phyloP scores from a whole-genome alignment of 2,329 filamentous ascomycete species.

The Fusarium chaquense region DNA sequence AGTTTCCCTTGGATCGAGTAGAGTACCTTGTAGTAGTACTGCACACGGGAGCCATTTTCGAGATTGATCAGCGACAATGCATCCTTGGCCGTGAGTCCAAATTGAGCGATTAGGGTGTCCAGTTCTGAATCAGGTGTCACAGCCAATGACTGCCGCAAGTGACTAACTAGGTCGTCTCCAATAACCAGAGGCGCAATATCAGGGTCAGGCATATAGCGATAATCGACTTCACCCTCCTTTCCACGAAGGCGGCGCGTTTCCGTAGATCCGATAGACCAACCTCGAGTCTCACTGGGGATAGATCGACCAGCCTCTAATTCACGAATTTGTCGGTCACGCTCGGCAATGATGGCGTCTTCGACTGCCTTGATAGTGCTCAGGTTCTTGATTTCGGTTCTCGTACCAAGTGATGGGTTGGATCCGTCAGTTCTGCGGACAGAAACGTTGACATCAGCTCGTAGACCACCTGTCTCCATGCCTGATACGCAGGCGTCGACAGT shows the following conservation, averaged over 20 bases:
- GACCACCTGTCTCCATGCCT: constrained; percentile 92
- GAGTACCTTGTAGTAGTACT: constrained; percentile 82
- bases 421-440: constrained; percentile 76
- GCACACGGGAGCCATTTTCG: constrained; percentile 81
- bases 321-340: constrained; percentile 87
- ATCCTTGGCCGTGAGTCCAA: constrained; percentile 82
- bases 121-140: constrained; percentile 78
- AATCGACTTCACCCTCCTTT: constrained; percentile 97
- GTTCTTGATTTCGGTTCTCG: constrained; percentile 97
- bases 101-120: constrained; percentile 69
- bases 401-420: constrained; percentile 69
- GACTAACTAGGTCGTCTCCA: constrained; percentile 73
- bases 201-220: constrained; percentile 98
- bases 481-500: constrained; percentile 86
- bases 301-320: constrained; percentile 80
- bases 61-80: constrained; percentile 82
- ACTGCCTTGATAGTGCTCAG: constrained; percentile 94
- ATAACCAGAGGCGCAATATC: constrained; percentile 87
- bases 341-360: constrained; percentile 92
- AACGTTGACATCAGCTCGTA: constrained; percentile 95
- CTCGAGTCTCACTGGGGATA: constrained; percentile 88
- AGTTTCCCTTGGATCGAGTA: constrained; percentile 56
- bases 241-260: constrained; percentile 85
- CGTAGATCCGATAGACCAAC: constrained; percentile 87
- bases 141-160: constrained; percentile 74